Percentiles rank a stretch among this genome's conserved stretches.
Evolutionary conservation across 306 rosid species (phyloP).

Genomic region (Lagenaria siceraria): DNA sequence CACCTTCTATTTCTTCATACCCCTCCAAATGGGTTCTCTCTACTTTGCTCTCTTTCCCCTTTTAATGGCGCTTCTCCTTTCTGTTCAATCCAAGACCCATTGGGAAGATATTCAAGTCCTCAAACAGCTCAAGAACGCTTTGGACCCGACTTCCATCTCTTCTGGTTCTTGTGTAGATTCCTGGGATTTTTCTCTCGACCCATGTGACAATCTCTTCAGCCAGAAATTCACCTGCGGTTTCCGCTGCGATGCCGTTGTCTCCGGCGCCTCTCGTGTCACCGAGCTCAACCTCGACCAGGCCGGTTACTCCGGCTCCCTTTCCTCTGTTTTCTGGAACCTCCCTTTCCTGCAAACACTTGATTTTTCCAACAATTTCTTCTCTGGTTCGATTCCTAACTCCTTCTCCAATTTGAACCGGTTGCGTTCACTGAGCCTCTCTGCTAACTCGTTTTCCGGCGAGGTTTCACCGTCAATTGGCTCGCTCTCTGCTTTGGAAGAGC

Average conservation of each 20-base stretch:
- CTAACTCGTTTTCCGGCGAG: slow-evolving; percentile 46
- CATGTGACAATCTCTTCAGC: slow-evolving; percentile 67
- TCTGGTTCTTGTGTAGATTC: slow-evolving; percentile 53
- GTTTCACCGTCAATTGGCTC: slow-evolving; percentile 39
- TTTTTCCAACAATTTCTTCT: slow-evolving; percentile 50
- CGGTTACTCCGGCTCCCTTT: slow-evolving; percentile 45
- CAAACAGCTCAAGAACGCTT: slow-evolving; percentile 31
- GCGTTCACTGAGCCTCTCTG: slow-evolving; percentile 45
- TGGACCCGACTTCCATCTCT: slow-evolving; percentile 26
- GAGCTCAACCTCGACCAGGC: slow-evolving; percentile 78
- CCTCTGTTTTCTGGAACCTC: slow-evolving; percentile 41
- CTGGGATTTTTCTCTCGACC: slow-evolving; percentile 69
- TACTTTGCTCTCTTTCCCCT: background rate
- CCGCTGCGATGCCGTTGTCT: slow-evolving; percentile 46
- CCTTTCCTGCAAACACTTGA: slow-evolving; percentile 66
- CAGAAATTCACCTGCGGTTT: slow-evolving; percentile 67
- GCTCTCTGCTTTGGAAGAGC: slow-evolving; percentile 42
- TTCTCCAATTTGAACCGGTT: slow-evolving; percentile 43
- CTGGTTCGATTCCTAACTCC: slow-evolving; percentile 42
- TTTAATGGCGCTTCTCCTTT: background rate
- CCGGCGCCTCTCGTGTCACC: slow-evolving; percentile 43
- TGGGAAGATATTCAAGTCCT: slow-evolving; percentile 44
- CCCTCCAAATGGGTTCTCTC: slow-evolving; percentile 21
- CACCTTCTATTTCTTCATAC: background rate
- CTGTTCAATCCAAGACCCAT: slow-evolving; percentile 38